Evolutionary conservation across 2,329 filamentous ascomycete species (phyloP), one percentile per base, ranked within the genome.

Genomic region (Sporothrix sp.): DNA sequence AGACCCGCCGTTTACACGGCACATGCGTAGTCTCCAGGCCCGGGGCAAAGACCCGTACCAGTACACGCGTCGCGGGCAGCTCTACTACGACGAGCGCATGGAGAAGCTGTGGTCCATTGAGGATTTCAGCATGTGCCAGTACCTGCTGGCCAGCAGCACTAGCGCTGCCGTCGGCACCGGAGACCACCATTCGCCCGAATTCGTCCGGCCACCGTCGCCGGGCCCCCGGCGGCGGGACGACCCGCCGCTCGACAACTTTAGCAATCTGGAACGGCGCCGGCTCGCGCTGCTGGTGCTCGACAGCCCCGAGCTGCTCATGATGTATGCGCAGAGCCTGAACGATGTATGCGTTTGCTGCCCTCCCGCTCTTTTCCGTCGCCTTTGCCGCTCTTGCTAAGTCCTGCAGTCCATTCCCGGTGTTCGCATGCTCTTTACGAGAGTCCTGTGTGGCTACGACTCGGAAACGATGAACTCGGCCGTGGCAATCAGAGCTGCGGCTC

Each of bases 21-120:
- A 68, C 52, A 77, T 77, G 74, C 74, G 75, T 58, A 76, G 81
- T 60, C 70, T 70, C 6, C 78, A 82, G 61, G 75, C 78, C 4
- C 69, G 78, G 36, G 77, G 78, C 47, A 79, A 79, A 58, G 71
- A 81, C 54, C 74, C 75, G 8, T 46, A 48, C 27, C 28, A 40
- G 13, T 32, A 32, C 6, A 23, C 35, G 4, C 36, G 47, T 20
- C 37, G 18, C n/a, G n/a, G 33, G 7, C 28, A 35, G 13, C 30
- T 30, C 8, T 45, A 45, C 30, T 45, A 45, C 21, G 7, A 36
- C 7, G 43, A 45, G 7, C 43, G 43, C 30, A 9, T 45, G 18
- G 30, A n/a, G 14, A 45, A 20, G 14, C 4, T 45, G 30, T 30
- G 43, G 13, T 27, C 42, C 42, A n/a, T 18, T 4, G 28, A 32